Conservation (phyloP, 2,329 filamentous ascomycete species). For the Nemania sp. region DNA sequence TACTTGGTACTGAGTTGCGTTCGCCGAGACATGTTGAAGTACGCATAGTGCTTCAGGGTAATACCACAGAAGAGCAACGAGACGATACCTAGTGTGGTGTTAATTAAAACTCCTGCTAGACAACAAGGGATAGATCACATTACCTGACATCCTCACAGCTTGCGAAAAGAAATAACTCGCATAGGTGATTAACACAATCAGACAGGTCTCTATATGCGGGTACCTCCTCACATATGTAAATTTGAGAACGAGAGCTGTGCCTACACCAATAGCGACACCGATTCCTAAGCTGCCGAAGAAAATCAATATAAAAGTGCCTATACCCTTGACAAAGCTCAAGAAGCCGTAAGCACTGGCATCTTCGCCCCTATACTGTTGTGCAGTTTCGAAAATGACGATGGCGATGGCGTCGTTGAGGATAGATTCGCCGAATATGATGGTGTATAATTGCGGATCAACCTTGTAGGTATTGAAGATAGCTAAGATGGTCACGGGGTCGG, state of each 20-base stretch:
- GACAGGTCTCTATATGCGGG: conserved; percentile 94
- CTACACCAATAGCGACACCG: conserved; percentile 83
- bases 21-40: conserved; percentile 99
- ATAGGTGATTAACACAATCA: conserved; percentile 92
- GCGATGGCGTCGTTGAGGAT: conserved; percentile 98
- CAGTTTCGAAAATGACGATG: conserved; percentile 97
- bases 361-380: conserved; percentile 85
- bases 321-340: conserved; percentile 84
- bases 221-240: conserved; percentile 91
- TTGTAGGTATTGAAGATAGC: conserved; percentile 99
- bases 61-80: conserved; percentile 97
- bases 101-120: neutral
- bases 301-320: conserved; percentile 91
- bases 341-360: conserved; percentile 73
- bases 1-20: conserved; percentile 98
- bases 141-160: conserved; percentile 93
- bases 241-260: conserved; percentile 85
- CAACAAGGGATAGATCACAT: conserved; percentile 37
- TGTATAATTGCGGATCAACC: conserved; percentile 97
- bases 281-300: conserved; percentile 95
- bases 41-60: conserved; percentile 97
- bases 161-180: conserved; percentile 98
- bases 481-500: conserved; percentile 94
- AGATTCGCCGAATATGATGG: conserved; percentile 97
- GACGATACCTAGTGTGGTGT: conserved; percentile 72